Evolutionary conservation across 495 filamentous ascomycete genomes (phyloP), one percentile per base, ranked within the genome.

Genomic region (Talaromyces adpressus): DNA sequence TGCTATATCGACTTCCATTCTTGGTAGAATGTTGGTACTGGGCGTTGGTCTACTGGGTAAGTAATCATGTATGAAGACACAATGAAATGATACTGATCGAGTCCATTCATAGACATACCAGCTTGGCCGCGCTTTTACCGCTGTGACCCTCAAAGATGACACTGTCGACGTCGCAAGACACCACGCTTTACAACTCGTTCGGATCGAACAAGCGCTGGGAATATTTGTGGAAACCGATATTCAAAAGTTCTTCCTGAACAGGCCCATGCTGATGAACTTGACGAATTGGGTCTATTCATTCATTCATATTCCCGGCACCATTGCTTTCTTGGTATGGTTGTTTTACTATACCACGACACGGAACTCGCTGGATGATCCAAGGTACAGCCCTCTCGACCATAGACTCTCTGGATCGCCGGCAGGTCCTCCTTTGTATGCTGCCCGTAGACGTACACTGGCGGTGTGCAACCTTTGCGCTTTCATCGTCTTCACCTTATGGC

Each of bases 11-110:
- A 64, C 83, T 90, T 59, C 90, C 90, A 11, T 93, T 93, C 67
- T 70, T 93, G 29, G 84, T 88, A 23, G 90, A 93, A 72, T 87
- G 87, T 67, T 92, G 88, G 80, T 93, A 93, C 67, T 93, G 90
- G 90, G 85, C 85, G 5, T 70, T 87, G 70, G 82, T 86, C 51
- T 87, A 87, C 67, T 87, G 82, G 81, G 84, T 86, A 72, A 45
- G 41, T 53, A 18, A 62, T 30, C 18, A 53, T 67, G 1, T 6
- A 62, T 25, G 32, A 53, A 60, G 2, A 18, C 45, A 62, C 25
- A 11, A 29, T 64, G 57, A 29, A 49, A 20, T 49, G 6, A 45
- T 2, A 3, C n/a, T 49, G 45, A 49, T 49, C 45, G 8, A 49
- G 14, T 20, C 14, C 9, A 18, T 20, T 20, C 23, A 58, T 27